These are phyloP conservation scores for Aspergillus candidus DNA, from an alignment of 2,329 filamentous ascomycete species.

Conservation along the genomic window DNA sequence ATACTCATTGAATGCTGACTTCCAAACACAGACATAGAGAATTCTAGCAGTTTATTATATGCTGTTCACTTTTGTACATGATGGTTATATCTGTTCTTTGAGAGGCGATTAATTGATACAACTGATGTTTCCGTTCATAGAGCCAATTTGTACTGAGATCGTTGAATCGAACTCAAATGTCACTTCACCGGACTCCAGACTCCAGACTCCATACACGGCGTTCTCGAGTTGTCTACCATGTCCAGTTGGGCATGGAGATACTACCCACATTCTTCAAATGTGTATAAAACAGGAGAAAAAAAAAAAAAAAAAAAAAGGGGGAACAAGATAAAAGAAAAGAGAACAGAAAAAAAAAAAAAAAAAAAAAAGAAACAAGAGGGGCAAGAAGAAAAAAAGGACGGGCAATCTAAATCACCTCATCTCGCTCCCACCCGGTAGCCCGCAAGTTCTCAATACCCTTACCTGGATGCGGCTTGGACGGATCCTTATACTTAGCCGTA, in stretches of 20 bases:
- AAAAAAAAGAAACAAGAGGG: not conserved
- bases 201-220: not conserved
- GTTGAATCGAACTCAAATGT: too few relatives aligned
- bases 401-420: slow-evolving; percentile 59
- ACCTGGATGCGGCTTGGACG: slow-evolving; percentile 59
- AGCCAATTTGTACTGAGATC: too few relatives aligned
- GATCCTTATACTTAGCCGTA: slow-evolving; percentile 71
- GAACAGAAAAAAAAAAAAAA: not conserved
- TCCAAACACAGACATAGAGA: too few relatives aligned
- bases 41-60: too few relatives aligned
- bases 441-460: slow-evolving; percentile 61
- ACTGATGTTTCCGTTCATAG: too few relatives aligned
- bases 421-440: slow-evolving; percentile 72
- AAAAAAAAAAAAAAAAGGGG: not conserved
- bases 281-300: not conserved
- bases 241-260: not conserved
- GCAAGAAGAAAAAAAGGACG: not conserved
- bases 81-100: not conserved
- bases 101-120: too few relatives aligned
- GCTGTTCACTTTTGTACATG: not conserved
- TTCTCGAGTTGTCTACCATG: too few relatives aligned
- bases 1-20: too few relatives aligned
- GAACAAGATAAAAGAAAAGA: too few relatives aligned
- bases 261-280: not conserved
- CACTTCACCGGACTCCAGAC: not conserved